Conservation (phyloP, 1,284 basidiomycete species). For the Polyporus tsugae region DNA sequence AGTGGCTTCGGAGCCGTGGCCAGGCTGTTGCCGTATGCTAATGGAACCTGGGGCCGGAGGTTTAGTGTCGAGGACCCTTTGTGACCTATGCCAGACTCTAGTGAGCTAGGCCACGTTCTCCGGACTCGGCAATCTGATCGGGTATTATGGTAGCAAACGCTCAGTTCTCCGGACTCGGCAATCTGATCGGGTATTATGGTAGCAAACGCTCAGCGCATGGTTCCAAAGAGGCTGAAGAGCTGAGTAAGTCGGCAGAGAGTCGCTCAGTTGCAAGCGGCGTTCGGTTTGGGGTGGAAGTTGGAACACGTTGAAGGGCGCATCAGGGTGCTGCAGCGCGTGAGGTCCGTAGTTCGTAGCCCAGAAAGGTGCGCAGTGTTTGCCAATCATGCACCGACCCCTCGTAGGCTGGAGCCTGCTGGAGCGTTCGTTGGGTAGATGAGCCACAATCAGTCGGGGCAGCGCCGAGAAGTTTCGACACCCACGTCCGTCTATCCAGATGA, state of each 20-base stretch:
- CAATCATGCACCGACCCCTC: background rate
- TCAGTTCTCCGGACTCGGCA: background rate
- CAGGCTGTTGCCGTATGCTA: background rate
- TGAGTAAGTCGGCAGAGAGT: background rate
- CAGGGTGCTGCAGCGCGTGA: background rate
- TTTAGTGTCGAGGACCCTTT: background rate
- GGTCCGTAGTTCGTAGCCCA: constrained; percentile 3
- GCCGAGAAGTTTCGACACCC: background rate
- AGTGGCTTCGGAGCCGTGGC: background rate
- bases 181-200: background rate
- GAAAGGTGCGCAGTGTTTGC: background rate
- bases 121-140: background rate
- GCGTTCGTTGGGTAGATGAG: background rate
- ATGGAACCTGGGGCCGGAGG: background rate
- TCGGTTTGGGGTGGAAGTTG: background rate
- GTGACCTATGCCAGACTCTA: background rate
- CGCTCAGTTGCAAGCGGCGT: background rate
- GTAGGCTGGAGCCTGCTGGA: too few species aligned
- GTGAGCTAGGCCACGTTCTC: background rate
- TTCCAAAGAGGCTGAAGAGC: background rate
- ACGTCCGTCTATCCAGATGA: constrained; percentile 3
- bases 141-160: background rate
- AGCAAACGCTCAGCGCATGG: background rate
- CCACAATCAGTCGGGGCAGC: constrained; percentile 2
- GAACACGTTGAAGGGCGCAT: background rate